Conservation (phyloP, 176 grass and related monocot genomes). For the Zea luxurians region DNA sequence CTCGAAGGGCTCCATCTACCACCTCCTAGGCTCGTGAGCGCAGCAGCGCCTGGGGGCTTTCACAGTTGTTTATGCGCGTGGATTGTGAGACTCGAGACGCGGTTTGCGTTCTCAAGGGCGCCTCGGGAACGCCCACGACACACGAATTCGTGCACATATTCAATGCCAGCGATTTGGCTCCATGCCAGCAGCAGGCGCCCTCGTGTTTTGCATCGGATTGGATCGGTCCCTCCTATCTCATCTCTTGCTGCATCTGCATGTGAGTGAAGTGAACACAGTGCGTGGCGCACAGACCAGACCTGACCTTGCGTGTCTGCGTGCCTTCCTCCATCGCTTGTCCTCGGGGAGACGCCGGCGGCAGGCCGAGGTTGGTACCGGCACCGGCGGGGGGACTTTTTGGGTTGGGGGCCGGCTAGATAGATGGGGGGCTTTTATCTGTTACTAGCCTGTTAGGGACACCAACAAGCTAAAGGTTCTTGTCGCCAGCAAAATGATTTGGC, state of each 20-base stretch:
- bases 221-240: background rate
- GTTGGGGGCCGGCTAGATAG: no score
- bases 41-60: background rate
- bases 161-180: conserved; percentile 5
- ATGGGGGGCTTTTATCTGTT: no score
- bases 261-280: background rate
- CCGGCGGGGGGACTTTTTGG: no score
- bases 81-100: conserved; percentile 15
- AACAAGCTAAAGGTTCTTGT: no score
- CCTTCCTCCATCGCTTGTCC: no score
- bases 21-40: background rate
- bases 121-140: conserved; percentile 29
- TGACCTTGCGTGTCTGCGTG: no score
- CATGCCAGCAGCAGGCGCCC: background rate
- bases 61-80: conserved; percentile 37
- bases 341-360: no score
- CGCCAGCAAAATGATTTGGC: no score
- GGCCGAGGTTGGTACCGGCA: no score
- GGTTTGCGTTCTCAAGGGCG: conserved; percentile 31
- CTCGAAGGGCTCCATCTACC: conserved; percentile 36
- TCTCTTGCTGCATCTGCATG: background rate
- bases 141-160: conserved; percentile 6
- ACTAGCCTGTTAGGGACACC: no score
- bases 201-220: conserved; percentile 22
- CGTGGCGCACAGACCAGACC: no score